These are phyloP conservation scores for Francoa sonchifolia DNA, from an alignment of 441 rosid species.

Conservation along the genomic window DNA sequence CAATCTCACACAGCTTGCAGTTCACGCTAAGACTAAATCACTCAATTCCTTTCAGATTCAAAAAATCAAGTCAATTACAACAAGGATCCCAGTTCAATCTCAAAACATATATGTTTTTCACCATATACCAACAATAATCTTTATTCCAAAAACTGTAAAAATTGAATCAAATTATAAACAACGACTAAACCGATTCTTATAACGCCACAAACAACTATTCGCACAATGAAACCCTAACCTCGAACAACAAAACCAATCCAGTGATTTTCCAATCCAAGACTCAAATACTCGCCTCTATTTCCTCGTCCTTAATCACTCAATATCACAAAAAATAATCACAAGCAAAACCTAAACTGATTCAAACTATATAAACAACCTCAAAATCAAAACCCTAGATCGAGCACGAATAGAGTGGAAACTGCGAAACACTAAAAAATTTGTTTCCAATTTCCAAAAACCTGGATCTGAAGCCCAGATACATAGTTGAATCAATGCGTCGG, in stretches of 20 bases:
- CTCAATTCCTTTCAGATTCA: background rate
- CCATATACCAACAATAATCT: background rate
- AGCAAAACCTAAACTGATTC: background rate
- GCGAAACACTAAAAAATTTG: background rate
- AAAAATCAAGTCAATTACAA: background rate
- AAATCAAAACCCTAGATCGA: background rate
- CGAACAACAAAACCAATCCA: too few species aligned
- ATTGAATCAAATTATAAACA: background rate
- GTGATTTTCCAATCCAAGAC: too few species aligned
- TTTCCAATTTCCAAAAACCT: background rate
- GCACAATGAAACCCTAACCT: too few species aligned
- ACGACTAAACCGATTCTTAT: too few species aligned
- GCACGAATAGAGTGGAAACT: too few species aligned
- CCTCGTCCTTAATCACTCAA: too few species aligned
- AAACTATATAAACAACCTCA: background rate
- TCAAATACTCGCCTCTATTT: too few species aligned
- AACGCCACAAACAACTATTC: too few species aligned
- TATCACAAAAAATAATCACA: background rate
- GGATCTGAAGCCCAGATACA: background rate
- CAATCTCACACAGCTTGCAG: background rate
- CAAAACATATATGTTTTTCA: background rate
- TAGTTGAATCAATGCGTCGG: too few species aligned
- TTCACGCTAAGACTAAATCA: background rate
- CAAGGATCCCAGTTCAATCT: background rate
- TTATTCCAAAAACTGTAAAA: background rate